Evolutionary conservation across 257 asterid genomes (phyloP), one percentile per base, ranked within the genome.

Genomic region (Gentiana macrophylla): DNA sequence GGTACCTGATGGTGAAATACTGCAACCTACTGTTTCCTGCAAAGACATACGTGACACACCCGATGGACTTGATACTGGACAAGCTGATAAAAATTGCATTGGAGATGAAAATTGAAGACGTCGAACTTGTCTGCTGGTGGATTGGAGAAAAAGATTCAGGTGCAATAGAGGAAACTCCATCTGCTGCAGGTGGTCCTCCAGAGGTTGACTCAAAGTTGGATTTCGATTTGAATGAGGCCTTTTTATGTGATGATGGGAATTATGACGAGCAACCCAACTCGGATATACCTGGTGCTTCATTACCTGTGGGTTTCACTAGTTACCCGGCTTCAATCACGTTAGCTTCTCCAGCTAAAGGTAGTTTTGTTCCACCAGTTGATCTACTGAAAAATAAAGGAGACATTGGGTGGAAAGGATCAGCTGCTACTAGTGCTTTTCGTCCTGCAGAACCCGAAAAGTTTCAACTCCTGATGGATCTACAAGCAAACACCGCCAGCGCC

Each of bases 361-460:
- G 79, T 37, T 91, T 84, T 70, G 80, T 81, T 70, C 96, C 94
- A 49, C 95, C 89, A 2, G 96, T 78, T n/a, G 98, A 86, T 72
- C 70, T 91, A 46, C 55, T 91, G 78, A 80, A 81, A 70, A 77
- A 58, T 55, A 91, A 68, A 80, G 95, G 80, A 56, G 96, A 80
- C 60, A 74, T 84, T 41, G 93, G 96, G 38, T 91, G 98, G 98
- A 87, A 81, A 68, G 98, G 98, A 6, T 87, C 98, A 44, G 96
- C 98, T 45, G 88, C 92, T 24, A 91, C 98, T 6, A 91, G 98
- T 69, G 96, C 98, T 34, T 91, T 91, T 69, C 80, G 98, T n/a
- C 98, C 96, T 8, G 98, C 98, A 33, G 98, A 91, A 70, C 96
- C 55, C 59, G 96, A 57, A 90, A 80, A 69, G 74, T 65, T 53